Evolutionary conservation across 2,329 filamentous ascomycete species (phyloP).

Genomic region (Pestalotiopsis sp.): DNA sequence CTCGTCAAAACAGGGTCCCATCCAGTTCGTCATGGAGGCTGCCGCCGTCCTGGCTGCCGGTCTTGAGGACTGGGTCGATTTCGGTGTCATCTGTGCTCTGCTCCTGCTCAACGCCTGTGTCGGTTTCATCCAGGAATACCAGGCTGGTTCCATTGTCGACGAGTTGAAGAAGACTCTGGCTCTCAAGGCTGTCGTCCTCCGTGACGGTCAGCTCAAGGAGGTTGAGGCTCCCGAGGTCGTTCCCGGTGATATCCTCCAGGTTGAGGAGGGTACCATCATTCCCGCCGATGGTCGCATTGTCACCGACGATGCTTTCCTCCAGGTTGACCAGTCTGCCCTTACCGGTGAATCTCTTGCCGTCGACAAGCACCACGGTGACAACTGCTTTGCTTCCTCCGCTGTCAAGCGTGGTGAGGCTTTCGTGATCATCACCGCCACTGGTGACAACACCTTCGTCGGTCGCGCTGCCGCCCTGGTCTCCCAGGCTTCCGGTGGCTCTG

Average conservation of each 20-base stretch:
- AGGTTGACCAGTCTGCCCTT: constrained; percentile 90
- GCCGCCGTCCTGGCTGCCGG: constrained; percentile 81
- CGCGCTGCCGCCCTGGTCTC: constrained; percentile 85
- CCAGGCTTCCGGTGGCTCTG: constrained; percentile 71
- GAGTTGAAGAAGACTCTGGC: constrained; percentile 90
- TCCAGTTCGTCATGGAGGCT: constrained; percentile 94
- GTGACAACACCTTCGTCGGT: constrained; percentile 90
- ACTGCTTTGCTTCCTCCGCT: constrained; percentile 82
- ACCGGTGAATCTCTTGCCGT: constrained; percentile 91
- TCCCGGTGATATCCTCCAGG: constrained; percentile 85
- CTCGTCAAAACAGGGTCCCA: constrained; percentile 61
- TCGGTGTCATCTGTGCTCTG: constrained; percentile 85
- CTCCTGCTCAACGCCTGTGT: constrained; percentile 83
- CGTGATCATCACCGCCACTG: constrained; percentile 79
- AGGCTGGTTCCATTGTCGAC: constrained; percentile 88
- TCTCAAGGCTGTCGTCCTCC: constrained; percentile 83
- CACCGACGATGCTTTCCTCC: constrained; percentile 81
- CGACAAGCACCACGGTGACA: constrained; percentile 82
- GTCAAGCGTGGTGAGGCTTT: constrained; percentile 91
- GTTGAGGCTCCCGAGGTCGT: constrained; percentile 84
- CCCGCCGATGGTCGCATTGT: constrained; percentile 87
- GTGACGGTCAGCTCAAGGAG: constrained; percentile 77
- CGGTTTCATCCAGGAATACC: constrained; percentile 87
- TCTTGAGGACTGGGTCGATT: constrained; percentile 89
- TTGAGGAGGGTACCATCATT: constrained; percentile 92